Percentiles rank a stretch among this genome's conserved stretches.
phyloP scores from a whole-genome alignment of 768 basidiomycete genomes.

The Naganishia vaughanmartiniae region DNA sequence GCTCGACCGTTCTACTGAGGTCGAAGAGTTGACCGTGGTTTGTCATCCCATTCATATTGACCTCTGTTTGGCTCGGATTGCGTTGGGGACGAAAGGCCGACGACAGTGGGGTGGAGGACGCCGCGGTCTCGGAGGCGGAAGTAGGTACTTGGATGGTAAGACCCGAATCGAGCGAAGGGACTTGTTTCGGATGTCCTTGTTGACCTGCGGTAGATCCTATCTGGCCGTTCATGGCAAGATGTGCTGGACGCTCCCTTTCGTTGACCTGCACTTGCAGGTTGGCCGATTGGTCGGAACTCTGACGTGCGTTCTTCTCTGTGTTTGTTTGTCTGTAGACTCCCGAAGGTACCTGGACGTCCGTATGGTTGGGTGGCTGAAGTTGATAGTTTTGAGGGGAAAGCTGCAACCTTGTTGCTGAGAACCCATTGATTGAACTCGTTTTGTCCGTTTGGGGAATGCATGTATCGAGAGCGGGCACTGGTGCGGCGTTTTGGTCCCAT shows the following conservation, averaged over 20 bases:
- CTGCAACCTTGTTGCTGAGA: background rate
- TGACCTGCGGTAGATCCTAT: background rate
- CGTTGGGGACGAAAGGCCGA: background rate
- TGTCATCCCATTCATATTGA: background rate
- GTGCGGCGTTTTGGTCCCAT: background rate
- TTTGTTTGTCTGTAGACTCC: background rate
- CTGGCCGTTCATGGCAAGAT: background rate
- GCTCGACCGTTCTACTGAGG: conserved; percentile 3
- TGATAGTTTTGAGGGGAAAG: background rate
- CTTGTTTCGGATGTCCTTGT: background rate
- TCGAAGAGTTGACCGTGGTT: background rate
- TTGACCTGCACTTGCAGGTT: background rate
- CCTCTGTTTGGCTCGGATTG: background rate
- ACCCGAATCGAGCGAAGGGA: background rate
- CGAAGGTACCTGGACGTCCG: background rate
- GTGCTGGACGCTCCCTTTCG: background rate
- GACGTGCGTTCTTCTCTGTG: background rate
- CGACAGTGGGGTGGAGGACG: background rate
- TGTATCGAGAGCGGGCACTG: background rate
- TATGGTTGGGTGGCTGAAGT: background rate
- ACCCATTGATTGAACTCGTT: background rate
- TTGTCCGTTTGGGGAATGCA: background rate
- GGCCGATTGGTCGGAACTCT: background rate
- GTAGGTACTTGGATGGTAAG: background rate
- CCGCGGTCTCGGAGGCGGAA: background rate